Evolutionary conservation across 345 rosid species (phyloP), one percentile per base, ranked within the genome.

Genomic region (Psidium friedrichsthalianum): DNA sequence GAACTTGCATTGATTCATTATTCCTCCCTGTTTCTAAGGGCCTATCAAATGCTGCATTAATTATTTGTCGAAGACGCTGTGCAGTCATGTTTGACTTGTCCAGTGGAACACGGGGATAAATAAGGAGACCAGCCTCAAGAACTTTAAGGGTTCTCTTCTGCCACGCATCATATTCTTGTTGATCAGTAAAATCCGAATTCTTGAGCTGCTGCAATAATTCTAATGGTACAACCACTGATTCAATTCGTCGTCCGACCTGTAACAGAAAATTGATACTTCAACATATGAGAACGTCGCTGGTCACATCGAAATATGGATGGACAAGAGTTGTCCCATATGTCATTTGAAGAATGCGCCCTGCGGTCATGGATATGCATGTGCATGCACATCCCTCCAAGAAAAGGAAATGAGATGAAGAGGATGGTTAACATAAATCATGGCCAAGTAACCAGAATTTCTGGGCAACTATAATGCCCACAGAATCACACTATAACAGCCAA

Each of bases 141-240:
- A 94, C 93, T 83, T 88, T 96, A 56, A 97, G 86, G 55, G 92
- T 92, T 88, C 99, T 92, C 93, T 94, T 97, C 78, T 93, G 92
- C 99, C 99, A 97, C 47, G 93, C 91, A 83, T 93, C 97, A 51
- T 92, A 95, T 85, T 96, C 99, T 89, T 94, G 97, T 83, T 92
- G 93, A 87, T 97, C 98, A 14, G 94, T 86, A 88, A 96, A 97
- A 94, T 97, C 99, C 5, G 98, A 94, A 81, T 87, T 85, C 90
- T 97, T 97, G 40, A 97, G 91, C 91, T 97, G 99, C 89, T 97
- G 99, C 88, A 97, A 90, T 57, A 97, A 89, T 89, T 97, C 99
- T 58, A 97, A 86, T 2, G 99, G 99, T 84, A 97, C 96, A 84
- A 96, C 98, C 74, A 93, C 94, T 0, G 96, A 89, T 90, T 97